Percentiles rank a stretch among this genome's conserved stretches.
Evolutionary conservation across 1,284 basidiomycete species (phyloP).

Genomic region (Papiliotrema laurentii): DNA sequence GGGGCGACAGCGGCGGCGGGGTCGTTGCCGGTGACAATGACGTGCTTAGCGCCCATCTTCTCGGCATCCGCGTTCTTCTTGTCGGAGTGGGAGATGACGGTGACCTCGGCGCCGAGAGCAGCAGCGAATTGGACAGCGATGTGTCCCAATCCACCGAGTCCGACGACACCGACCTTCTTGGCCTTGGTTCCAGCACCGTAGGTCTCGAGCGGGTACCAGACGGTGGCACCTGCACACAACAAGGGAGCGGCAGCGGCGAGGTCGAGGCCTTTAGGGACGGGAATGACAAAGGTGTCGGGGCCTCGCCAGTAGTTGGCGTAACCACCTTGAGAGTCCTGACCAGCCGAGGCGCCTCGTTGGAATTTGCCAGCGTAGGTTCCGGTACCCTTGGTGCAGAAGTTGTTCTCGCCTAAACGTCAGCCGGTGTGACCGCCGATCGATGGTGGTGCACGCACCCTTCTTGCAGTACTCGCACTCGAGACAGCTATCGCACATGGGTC

Average conservation of each 20-base stretch:
- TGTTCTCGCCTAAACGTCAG: slow-evolving; percentile 52
- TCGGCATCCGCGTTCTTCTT: slow-evolving; percentile 53
- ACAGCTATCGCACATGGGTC: slow-evolving; percentile 51
- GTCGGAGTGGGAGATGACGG: slow-evolving; percentile 53
- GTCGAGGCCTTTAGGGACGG: slow-evolving; percentile 58
- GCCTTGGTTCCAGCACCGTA: slow-evolving; percentile 52
- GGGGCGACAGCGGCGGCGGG: slow-evolving; percentile 45
- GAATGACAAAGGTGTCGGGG: slow-evolving; percentile 57
- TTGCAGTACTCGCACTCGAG: slow-evolving; percentile 48
- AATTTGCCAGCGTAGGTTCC: slow-evolving; percentile 40
- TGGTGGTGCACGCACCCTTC: slow-evolving; percentile 34
- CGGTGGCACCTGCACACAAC: slow-evolving; percentile 49
- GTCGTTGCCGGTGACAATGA: slow-evolving; percentile 50
- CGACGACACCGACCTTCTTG: slow-evolving; percentile 53
- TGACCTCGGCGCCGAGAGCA: slow-evolving; percentile 58
- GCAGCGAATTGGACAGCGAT: slow-evolving; percentile 47
- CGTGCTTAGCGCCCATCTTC: slow-evolving; percentile 50
- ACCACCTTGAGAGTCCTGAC: slow-evolving; percentile 48
- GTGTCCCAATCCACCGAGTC: slow-evolving; percentile 49
- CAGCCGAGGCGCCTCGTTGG: slow-evolving; percentile 14
- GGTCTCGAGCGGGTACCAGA: slow-evolving; percentile 49
- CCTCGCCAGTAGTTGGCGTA: slow-evolving; percentile 46
- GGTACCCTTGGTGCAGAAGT: slow-evolving; percentile 45
- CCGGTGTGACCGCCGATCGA: slow-evolving; percentile 16
- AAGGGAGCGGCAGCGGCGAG: slow-evolving; percentile 53